Evolutionary conservation across 768 basidiomycete genomes (phyloP).

Genomic region (Tricholoma saponaceum): DNA sequence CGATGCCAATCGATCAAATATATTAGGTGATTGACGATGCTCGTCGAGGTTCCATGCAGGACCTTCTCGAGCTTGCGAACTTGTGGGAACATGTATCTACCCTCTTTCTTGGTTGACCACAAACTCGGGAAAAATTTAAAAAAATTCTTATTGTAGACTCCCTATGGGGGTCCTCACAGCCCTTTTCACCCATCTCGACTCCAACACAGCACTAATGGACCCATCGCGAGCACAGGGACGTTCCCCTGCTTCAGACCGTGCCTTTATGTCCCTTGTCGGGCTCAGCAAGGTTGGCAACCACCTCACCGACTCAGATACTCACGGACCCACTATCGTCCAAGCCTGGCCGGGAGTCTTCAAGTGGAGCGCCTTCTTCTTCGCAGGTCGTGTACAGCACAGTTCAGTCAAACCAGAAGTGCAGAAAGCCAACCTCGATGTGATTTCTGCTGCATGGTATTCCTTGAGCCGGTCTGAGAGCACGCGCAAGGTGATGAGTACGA

Average conservation of each 20-base stretch:
- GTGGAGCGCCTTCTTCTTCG: slow-evolving; percentile 31
- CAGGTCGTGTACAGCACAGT: slow-evolving; percentile 17
- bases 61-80: slow-evolving; percentile 3
- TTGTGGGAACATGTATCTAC: slow-evolving; percentile 10
- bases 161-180: slow-evolving; percentile 21
- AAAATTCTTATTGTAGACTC: slow-evolving; percentile 9
- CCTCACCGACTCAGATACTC: slow-evolving; percentile 14
- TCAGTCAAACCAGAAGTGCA: slow-evolving; percentile 12
- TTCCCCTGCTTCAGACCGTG: slow-evolving; percentile 19
- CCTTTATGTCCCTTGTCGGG: slow-evolving; percentile 29
- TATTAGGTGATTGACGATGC: slow-evolving; percentile 4
- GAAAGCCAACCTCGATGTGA: slow-evolving; percentile 23
- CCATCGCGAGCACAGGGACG: slow-evolving; percentile 8
- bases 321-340: slow-evolving; percentile 19
- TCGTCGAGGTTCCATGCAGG: background rate
- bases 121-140: background rate
- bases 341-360: slow-evolving; percentile 33
- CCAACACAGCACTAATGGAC: slow-evolving; percentile 13
- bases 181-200: slow-evolving; percentile 26
- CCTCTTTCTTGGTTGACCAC: background rate
- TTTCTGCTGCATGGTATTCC: slow-evolving; percentile 24
- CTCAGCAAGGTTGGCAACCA: slow-evolving; percentile 25
- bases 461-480: slow-evolving; percentile 23
- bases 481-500: slow-evolving; percentile 24
- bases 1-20: background rate